A percentile compares a stretch with the other conserved stretches of the same genome.
These are phyloP conservation scores for Sechiopsis laciniata DNA, from an alignment of 306 rosid species.

Conservation along the genomic window DNA sequence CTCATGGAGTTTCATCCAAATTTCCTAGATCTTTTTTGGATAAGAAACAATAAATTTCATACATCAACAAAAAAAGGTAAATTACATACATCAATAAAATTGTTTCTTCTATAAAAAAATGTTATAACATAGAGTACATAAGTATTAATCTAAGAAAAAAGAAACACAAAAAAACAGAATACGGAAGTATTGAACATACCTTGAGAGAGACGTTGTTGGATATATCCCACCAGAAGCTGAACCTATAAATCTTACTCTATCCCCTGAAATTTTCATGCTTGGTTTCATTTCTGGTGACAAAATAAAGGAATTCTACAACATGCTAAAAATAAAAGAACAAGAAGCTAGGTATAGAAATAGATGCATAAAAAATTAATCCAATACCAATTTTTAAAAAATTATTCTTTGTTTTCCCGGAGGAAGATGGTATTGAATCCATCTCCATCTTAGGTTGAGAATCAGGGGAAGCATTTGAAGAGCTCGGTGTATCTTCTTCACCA, in stretches of 20 bases:
- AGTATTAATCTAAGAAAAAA: constrained; percentile 5
- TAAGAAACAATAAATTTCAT: too few relatives aligned
- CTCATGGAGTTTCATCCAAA: too few relatives aligned
- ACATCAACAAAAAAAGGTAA: too few relatives aligned
- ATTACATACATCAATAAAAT: too few relatives aligned
- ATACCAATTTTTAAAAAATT: constrained; percentile 59
- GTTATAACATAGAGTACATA: not conserved
- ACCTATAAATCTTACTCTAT: constrained; percentile 62
- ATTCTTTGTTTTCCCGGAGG: constrained; percentile 63
- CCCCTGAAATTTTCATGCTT: constrained; percentile 55
- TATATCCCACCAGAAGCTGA: constrained; percentile 51
- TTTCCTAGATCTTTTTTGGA: too few relatives aligned
- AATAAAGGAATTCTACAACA: not conserved
- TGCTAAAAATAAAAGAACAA: constrained; percentile 11
- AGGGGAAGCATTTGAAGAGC: constrained; percentile 58
- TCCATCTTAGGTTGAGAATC: constrained; percentile 80
- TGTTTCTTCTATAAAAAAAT: too few relatives aligned
- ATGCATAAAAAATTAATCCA: constrained; percentile 12
- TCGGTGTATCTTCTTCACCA: constrained; percentile 56
- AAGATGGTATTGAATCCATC: constrained; percentile 53
- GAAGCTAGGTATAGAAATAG: not conserved
- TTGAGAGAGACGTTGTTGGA: constrained; percentile 48
- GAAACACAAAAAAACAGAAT: too few relatives aligned
- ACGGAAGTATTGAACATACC: constrained; percentile 38
- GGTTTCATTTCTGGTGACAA: constrained; percentile 23